A percentile compares a stretch with the other conserved stretches of the same genome.
These are phyloP conservation scores for Rutstroemia sydowiana DNA, from an alignment of 2,329 filamentous ascomycete genomes.

Conservation along the genomic window DNA sequence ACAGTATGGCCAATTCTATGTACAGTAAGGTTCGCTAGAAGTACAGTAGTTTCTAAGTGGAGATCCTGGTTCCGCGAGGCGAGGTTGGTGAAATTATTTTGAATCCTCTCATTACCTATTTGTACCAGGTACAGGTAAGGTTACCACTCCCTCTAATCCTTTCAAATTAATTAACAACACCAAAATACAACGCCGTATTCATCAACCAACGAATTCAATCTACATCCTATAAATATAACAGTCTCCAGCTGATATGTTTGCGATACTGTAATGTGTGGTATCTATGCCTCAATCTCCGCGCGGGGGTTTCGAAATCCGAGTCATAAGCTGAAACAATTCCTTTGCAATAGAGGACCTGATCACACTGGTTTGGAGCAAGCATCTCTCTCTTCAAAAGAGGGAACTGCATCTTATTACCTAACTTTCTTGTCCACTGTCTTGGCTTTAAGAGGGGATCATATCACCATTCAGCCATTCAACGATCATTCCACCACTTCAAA, in stretches of 20 bases:
- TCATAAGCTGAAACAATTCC: slow-evolving; percentile 35
- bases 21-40: slow-evolving; percentile 4
- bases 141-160: not conserved
- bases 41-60: no score
- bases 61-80: not conserved
- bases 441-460: slow-evolving; percentile 69
- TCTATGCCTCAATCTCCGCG: slow-evolving; percentile 44
- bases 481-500: slow-evolving; percentile 30
- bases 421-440: slow-evolving; percentile 78
- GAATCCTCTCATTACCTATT: not conserved
- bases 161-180: not conserved
- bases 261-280: slow-evolving; percentile 48
- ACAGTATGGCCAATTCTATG: not conserved
- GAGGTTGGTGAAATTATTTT: not conserved
- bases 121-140: no score
- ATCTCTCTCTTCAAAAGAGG: slow-evolving; percentile 24
- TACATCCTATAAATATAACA: not conserved
- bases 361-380: slow-evolving; percentile 41
- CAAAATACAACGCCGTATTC: not conserved
- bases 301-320: slow-evolving; percentile 27
- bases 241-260: not conserved
- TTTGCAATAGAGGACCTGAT: slow-evolving; percentile 54
- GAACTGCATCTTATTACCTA: slow-evolving; percentile 37
- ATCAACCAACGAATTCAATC: not conserved
- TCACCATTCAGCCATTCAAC: slow-evolving; percentile 67